phyloP scores from a whole-genome alignment of 148 eudicot species.

The Persicaria maculosa region DNA sequence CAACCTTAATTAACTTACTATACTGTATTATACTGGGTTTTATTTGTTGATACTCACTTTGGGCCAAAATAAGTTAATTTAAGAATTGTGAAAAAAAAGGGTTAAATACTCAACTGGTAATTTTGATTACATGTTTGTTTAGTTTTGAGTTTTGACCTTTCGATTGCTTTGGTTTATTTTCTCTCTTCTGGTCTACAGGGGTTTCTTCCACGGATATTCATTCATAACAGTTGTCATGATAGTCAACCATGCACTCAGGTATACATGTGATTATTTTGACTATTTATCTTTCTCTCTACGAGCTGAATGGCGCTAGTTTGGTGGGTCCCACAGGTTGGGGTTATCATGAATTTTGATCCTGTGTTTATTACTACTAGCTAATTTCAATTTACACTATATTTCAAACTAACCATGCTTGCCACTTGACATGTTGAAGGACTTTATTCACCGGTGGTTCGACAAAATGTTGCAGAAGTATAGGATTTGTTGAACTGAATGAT shows the following conservation, averaged over 20 bases:
- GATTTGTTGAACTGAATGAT: neutral
- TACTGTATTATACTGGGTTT: neutral
- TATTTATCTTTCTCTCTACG: neutral
- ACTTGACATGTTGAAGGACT: neutral
- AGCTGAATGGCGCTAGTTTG: neutral
- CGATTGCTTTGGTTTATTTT: neutral
- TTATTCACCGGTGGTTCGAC: neutral
- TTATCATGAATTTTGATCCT: neutral
- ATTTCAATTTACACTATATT: neutral
- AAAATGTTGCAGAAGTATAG: neutral
- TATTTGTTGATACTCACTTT: neutral
- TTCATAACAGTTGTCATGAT: conserved; percentile 82
- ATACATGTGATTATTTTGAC: conserved; percentile 7
- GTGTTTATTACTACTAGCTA: neutral
- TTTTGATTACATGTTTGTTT: neutral
- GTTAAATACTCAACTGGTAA: neutral
- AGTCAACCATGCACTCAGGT: conserved; percentile 95
- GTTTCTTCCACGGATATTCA: conserved; percentile 95
- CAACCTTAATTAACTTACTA: neutral
- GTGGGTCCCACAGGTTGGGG: neutral
- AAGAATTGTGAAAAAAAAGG: neutral
- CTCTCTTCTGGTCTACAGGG: conserved; percentile 42
- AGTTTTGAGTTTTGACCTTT: neutral
- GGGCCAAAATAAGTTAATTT: neutral
- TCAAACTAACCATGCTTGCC: neutral